Evolutionary conservation across 1,139 yeast genomes (phyloP).

Genomic region (Suhomyces taliae): DNA sequence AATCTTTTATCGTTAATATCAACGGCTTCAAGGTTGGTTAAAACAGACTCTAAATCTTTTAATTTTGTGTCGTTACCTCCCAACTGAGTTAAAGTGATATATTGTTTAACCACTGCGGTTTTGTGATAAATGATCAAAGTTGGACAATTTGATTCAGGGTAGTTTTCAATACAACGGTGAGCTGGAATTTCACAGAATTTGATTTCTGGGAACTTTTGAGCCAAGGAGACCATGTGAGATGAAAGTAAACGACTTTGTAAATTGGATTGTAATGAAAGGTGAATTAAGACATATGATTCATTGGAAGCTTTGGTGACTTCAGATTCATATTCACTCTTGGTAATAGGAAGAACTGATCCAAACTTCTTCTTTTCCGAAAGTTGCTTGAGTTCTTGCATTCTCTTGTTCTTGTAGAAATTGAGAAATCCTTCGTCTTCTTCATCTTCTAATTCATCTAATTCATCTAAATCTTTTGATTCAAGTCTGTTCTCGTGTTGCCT

Average conservation of each 20-base stretch:
- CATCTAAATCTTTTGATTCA: constrained; percentile 74
- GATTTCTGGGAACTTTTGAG: constrained; percentile 68
- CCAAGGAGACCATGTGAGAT: constrained; percentile 51
- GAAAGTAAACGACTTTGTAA: constrained; percentile 73
- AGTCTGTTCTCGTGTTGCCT: constrained; percentile 74
- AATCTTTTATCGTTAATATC: constrained; percentile 66
- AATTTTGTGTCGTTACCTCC: constrained; percentile 80
- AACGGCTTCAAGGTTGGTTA: constrained; percentile 67
- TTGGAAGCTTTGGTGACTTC: constrained; percentile 84
- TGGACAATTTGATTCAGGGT: constrained; percentile 89
- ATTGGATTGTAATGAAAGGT: constrained; percentile 68
- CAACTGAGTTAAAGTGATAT: constrained; percentile 71
- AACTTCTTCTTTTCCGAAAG: constrained; percentile 62
- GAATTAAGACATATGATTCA: constrained; percentile 64
- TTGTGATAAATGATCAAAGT: constrained; percentile 80
- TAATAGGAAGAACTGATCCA: constrained; percentile 74
- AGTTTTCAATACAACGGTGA: constrained; percentile 84
- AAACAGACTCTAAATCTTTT: constrained; percentile 67
- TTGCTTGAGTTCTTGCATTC: constrained; percentile 70
- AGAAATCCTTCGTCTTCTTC: constrained; percentile 79
- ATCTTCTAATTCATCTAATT: constrained; percentile 77
- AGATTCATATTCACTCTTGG: constrained; percentile 82
- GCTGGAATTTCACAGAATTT: constrained; percentile 92
- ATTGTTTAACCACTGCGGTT: constrained; percentile 74
- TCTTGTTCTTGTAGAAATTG: constrained; percentile 68